phyloP scores from a whole-genome alignment of 169 alveolate species.

The Theileria annulata region DNA sequence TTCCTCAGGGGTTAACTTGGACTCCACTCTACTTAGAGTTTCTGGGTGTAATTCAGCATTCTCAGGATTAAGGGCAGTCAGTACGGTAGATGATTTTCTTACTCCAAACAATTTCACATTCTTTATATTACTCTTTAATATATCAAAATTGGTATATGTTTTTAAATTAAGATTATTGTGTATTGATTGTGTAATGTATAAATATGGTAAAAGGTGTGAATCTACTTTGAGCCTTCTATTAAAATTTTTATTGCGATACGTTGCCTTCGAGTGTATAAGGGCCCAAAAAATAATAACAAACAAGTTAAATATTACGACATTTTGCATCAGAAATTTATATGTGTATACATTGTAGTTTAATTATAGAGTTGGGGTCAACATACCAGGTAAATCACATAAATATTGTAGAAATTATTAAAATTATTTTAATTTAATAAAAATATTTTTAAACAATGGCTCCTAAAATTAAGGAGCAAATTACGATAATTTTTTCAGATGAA shows the following conservation, averaged over 20 bases:
- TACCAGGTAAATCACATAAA: neutral
- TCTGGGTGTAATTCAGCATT: conserved; percentile 64
- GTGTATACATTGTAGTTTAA: neutral
- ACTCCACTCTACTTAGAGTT: conserved; percentile 34
- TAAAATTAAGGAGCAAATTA: neutral
- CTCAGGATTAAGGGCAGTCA: conserved; percentile 37
- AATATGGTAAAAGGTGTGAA: neutral
- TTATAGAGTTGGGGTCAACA: neutral
- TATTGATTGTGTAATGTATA: neutral
- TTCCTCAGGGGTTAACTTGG: conserved; percentile 29
- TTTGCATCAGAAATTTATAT: conserved; percentile 40
- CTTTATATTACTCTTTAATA: neutral
- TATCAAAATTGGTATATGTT: neutral
- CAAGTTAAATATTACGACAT: conserved; percentile 18
- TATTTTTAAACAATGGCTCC: conserved; percentile 1
- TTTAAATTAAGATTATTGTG: neutral
- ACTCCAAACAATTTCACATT: conserved; percentile 1
- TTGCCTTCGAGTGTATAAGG: neutral
- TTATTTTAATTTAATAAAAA: no score
- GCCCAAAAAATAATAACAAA: neutral
- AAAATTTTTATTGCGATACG: conserved; percentile 4
- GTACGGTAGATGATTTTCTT: neutral
- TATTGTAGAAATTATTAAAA: no score
- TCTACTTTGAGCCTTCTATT: neutral
- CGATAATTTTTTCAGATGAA: conserved; percentile 16